Evolutionary conservation across 1,139 yeast species (phyloP).

Genomic region (Saccharomyces hybrid): DNA sequence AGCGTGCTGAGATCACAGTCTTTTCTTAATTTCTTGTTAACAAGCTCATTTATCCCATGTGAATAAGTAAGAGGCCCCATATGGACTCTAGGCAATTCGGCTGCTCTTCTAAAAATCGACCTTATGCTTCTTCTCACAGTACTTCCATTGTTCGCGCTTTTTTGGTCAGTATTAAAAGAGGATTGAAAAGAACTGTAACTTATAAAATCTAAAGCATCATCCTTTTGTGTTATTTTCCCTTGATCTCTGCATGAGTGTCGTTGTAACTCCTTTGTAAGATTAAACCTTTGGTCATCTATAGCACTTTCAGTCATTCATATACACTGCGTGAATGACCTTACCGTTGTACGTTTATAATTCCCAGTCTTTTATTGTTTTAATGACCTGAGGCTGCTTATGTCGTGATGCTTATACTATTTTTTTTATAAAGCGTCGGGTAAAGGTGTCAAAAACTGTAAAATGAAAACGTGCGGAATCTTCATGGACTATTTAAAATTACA

Average conservation of each 20-base stretch:
- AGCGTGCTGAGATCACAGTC: not conserved
- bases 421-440: not conserved
- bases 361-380: not conserved
- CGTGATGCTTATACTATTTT: constrained; percentile 1
- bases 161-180: not conserved
- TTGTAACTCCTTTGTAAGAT: not conserved
- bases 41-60: not conserved
- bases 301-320: not conserved
- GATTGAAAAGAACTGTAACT: not conserved
- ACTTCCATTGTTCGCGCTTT: not conserved
- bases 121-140: constrained; percentile 1
- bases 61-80: constrained; percentile 1
- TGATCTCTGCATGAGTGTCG: not conserved
- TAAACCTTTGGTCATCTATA: not conserved
- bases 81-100: constrained; percentile 1
- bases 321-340: not conserved
- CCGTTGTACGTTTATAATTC: not conserved
- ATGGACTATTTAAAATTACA: not conserved
- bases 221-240: not conserved
- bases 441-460: not conserved
- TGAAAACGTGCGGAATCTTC: not conserved
- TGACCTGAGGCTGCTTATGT: constrained; percentile 1
- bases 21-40: not conserved
- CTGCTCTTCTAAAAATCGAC: constrained; percentile 1
- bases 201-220: not conserved